Percentiles rank a stretch among this genome's conserved stretches.
Evolutionary conservation across 2,329 filamentous ascomycete genomes (phyloP).

Genomic region (Penicillium sp.): DNA sequence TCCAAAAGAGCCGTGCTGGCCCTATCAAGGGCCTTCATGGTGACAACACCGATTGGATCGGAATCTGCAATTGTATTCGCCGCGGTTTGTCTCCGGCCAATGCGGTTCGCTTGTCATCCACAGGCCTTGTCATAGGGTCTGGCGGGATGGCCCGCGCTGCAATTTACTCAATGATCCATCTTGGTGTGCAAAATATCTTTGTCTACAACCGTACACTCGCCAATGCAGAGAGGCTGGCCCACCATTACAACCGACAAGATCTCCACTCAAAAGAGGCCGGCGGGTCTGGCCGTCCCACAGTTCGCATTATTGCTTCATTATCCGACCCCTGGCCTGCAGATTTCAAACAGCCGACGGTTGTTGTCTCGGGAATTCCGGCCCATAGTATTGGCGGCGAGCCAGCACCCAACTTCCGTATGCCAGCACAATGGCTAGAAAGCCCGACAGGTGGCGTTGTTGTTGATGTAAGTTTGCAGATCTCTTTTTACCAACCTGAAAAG

Average conservation of each 20-base stretch:
- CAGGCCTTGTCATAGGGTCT: constrained; percentile 62
- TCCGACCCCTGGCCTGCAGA: constrained; percentile 35
- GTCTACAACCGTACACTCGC: constrained; percentile 40
- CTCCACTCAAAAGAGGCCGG: constrained; percentile 21
- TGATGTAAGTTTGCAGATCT: constrained; percentile 32
- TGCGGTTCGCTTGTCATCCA: constrained; percentile 57
- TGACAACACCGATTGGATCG: constrained; percentile 81
- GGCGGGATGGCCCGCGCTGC: constrained; percentile 50
- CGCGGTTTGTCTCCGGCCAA: constrained; percentile 72
- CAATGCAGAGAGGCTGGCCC: constrained; percentile 37
- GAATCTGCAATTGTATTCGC: constrained; percentile 70
- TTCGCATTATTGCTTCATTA: constrained; percentile 32
- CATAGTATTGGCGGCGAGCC: constrained; percentile 39
- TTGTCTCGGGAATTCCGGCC: constrained; percentile 41
- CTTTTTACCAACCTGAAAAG: not conserved
- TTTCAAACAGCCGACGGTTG: constrained; percentile 40
- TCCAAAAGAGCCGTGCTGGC: constrained; percentile 63
- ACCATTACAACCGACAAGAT: constrained; percentile 40
- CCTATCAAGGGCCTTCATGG: constrained; percentile 70
- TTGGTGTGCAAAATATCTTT: constrained; percentile 41
- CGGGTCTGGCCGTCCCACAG: constrained; percentile 22
- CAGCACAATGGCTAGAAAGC: constrained; percentile 40
- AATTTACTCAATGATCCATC: constrained; percentile 42
- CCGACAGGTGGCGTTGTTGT: constrained; percentile 43
- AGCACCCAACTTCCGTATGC: constrained; percentile 37